Evolutionary conservation across 2,329 filamentous ascomycete genomes (phyloP).

Genomic region (Aspergillus fumigatiaffinis): DNA sequence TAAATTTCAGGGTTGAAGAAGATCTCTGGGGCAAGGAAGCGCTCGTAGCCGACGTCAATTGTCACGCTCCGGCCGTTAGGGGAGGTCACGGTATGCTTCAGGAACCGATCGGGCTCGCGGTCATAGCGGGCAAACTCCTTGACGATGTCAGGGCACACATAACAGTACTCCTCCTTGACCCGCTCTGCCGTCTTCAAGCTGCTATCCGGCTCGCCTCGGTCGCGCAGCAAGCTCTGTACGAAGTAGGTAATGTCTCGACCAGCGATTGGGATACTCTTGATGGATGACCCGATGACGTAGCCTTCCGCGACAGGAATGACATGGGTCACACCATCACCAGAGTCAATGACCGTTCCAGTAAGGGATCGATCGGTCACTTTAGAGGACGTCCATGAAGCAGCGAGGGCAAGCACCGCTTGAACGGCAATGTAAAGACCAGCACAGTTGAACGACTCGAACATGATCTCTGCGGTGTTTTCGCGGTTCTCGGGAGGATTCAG

Average conservation of each 20-base stretch:
- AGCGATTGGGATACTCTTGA: slow-evolving; percentile 98
- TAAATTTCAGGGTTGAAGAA: slow-evolving; percentile 99
- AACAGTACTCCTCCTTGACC: slow-evolving; percentile 98
- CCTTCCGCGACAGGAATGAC: slow-evolving; percentile 98
- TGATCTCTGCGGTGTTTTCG: slow-evolving; percentile 98
- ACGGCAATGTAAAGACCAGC: slow-evolving; percentile 98
- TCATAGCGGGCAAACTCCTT: slow-evolving; percentile 97
- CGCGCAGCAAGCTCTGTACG: slow-evolving; percentile 90
- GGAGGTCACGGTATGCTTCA: slow-evolving; percentile 81
- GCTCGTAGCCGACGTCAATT: slow-evolving; percentile 95
- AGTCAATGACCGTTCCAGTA: slow-evolving; percentile 97
- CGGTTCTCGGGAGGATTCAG: slow-evolving; percentile 98
- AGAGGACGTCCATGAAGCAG: slow-evolving; percentile 96
- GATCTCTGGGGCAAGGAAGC: slow-evolving; percentile 96
- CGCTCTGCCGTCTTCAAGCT: slow-evolving; percentile 95
- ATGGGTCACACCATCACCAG: slow-evolving; percentile 97
- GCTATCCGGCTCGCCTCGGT: slow-evolving; percentile 93
- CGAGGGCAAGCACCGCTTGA: slow-evolving; percentile 91
- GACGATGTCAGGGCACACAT: slow-evolving; percentile 96
- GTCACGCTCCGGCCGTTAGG: slow-evolving; percentile 78
- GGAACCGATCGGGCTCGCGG: slow-evolving; percentile 83
- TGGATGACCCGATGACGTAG: slow-evolving; percentile 97
- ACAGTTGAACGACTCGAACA: slow-evolving; percentile 99
- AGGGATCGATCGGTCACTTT: slow-evolving; percentile 95
- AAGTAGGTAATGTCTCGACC: slow-evolving; percentile 99